phyloP scores from a whole-genome alignment of 2,329 filamentous ascomycete genomes.

The Paraphoma sp. region DNA sequence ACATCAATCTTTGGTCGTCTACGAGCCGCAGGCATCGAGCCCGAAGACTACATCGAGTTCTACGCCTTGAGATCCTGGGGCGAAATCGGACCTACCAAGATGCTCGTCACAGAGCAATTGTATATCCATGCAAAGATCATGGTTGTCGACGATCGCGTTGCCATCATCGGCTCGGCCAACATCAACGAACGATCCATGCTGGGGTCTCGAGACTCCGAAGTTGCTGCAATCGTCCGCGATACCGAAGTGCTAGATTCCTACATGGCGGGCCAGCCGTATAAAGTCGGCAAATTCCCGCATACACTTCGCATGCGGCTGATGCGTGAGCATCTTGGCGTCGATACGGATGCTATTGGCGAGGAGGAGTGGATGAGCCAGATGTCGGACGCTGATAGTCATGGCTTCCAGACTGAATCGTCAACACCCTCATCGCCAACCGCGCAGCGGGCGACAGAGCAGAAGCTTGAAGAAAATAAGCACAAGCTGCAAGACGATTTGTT shows the following conservation, averaged over 20 bases:
- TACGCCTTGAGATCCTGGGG: slow-evolving; percentile 94
- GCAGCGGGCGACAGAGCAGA: slow-evolving; percentile 47
- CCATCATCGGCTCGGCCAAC: slow-evolving; percentile 95
- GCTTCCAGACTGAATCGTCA: slow-evolving; percentile 51
- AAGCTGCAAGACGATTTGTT: slow-evolving; percentile 63
- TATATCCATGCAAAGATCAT: slow-evolving; percentile 99
- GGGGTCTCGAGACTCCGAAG: slow-evolving; percentile 89
- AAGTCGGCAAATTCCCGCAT: slow-evolving; percentile 90
- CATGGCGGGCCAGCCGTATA: slow-evolving; percentile 89
- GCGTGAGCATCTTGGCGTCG: slow-evolving; percentile 95
- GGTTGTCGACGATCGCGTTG: slow-evolving; percentile 91
- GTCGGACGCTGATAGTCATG: slow-evolving; percentile 72
- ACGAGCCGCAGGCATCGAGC: slow-evolving; percentile 80
- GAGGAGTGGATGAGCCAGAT: slow-evolving; percentile 44
- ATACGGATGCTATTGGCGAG: slow-evolving; percentile 79
- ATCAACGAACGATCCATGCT: slow-evolving; percentile 98
- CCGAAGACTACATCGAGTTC: slow-evolving; percentile 94
- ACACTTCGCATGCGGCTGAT: slow-evolving; percentile 91
- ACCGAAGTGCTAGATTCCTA: slow-evolving; percentile 90
- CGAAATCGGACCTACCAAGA: slow-evolving; percentile 80
- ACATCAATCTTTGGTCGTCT: slow-evolving; percentile 90
- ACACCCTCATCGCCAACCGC: slow-evolving; percentile 40
- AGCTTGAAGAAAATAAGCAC: slow-evolving; percentile 48
- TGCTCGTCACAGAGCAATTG: slow-evolving; percentile 90
- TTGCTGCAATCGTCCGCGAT: slow-evolving; percentile 87